Evolutionary conservation across 768 basidiomycete genomes (phyloP), one percentile per base, ranked within the genome.

Genomic region (Tylopilus sp.): DNA sequence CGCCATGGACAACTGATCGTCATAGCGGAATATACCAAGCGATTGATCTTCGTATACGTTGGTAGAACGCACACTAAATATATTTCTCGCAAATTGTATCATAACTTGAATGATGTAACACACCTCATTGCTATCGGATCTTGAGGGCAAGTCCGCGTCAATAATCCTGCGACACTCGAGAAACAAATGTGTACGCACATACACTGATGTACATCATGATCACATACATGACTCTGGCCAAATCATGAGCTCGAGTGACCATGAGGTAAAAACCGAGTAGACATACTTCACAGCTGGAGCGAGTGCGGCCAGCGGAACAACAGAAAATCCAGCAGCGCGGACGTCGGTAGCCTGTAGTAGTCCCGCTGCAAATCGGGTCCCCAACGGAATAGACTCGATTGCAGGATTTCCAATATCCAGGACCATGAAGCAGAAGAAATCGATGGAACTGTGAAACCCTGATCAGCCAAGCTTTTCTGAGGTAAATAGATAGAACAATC

Each of bases 1-100:
- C 17, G 77, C 76, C 3, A 74, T 74, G 14, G 77, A 74, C n/a
- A 80, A 71, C 0, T 78, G 75, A 13, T 81, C 76, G 4, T 80
- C 73, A 3, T 75, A 66, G 16, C 74, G 71, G 61, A 86, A 94
- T 41, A 95, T 73, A 3, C 93, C 96, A 22, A 98, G 78, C 0
- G 92, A 94, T 48, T 82, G 84, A 62, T 97, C 95, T 69, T 99
- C 96, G 65, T 98, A 97, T 0, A 92, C 91, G 60, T 92, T 92
- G 42, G 88, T 86, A n/a, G 91, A 86, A 12, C 96, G 91, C 21
- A 98, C 91, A 66, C 89, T 89, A 46, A 13, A 44, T 6, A 4
- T 17, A 41, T 26, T 19, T 67, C 25, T n/a, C 52, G 19, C 17
- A 52, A 28, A 10, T 29, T 33, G 37, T 4, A 14, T 4, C 30